These are phyloP conservation scores for Mycena indigotica DNA, from an alignment of 768 basidiomycete species.

Conservation along the genomic window DNA sequence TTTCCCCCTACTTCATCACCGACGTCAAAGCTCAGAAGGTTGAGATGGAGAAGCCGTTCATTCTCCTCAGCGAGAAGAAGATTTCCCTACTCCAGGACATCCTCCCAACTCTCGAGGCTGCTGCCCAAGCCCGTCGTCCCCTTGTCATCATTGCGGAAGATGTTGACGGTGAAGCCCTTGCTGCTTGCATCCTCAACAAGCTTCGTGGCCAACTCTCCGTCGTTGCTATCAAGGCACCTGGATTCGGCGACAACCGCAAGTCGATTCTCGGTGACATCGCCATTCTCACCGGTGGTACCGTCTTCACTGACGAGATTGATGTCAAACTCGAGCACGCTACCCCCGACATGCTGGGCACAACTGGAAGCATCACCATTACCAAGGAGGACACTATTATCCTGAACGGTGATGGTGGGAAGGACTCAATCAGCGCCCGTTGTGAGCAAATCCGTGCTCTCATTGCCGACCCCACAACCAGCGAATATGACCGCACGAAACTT, in stretches of 20 bases:
- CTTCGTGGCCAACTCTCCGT: slow-evolving; percentile 96
- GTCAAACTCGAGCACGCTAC: slow-evolving; percentile 95
- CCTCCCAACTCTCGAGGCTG: slow-evolving; percentile 84
- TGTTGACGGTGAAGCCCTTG: slow-evolving; percentile 95
- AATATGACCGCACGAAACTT: slow-evolving; percentile 92
- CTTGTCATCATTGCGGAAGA: slow-evolving; percentile 97
- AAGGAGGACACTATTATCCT: slow-evolving; percentile 98
- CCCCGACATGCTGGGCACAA: slow-evolving; percentile 84
- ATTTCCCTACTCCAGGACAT: slow-evolving; percentile 94
- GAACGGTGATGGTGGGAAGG: slow-evolving; percentile 91
- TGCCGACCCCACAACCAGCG: slow-evolving; percentile 80
- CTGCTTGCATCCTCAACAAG: slow-evolving; percentile 98
- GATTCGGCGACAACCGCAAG: slow-evolving; percentile 99
- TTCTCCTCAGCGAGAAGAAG: slow-evolving; percentile 97
- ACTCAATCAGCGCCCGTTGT: slow-evolving; percentile 87
- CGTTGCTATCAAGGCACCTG: slow-evolving; percentile 93
- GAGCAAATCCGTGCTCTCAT: slow-evolving; percentile 91
- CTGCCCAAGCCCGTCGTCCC: slow-evolving; percentile 81
- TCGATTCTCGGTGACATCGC: slow-evolving; percentile 95
- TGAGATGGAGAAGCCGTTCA: slow-evolving; percentile 95
- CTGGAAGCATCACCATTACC: slow-evolving; percentile 90
- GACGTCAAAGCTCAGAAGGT: slow-evolving; percentile 95
- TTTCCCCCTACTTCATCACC: slow-evolving; percentile 97
- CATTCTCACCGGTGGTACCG: slow-evolving; percentile 96
- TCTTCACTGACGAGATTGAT: slow-evolving; percentile 96